Evolutionary conservation across 345 rosid genomes (phyloP).

Genomic region (Eucalyptus cloeziana): DNA sequence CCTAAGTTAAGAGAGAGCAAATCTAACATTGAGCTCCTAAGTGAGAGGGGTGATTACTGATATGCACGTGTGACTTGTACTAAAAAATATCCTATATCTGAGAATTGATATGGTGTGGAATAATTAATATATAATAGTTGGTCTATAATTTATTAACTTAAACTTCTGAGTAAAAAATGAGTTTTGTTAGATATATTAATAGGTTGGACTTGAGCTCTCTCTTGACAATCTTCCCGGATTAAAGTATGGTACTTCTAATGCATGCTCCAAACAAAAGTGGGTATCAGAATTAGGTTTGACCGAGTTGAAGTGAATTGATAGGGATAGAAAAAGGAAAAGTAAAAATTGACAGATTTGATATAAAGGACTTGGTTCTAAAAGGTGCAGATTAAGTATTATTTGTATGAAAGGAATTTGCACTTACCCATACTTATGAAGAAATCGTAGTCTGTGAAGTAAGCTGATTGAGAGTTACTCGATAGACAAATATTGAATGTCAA

Average conservation of each 20-base stretch:
- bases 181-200: neutral
- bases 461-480: neutral
- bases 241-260: neutral
- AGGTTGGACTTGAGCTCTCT: neutral
- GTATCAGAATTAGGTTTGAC: too few relatives aligned
- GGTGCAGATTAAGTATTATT: neutral
- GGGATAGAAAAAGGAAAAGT: neutral
- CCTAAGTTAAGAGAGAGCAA: neutral
- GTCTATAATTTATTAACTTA: neutral
- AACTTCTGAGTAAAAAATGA: too few relatives aligned
- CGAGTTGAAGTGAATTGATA: neutral
- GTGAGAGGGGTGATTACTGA: neutral
- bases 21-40: too few relatives aligned
- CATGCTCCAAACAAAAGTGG: neutral
- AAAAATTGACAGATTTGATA: neutral
- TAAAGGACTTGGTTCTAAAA: too few relatives aligned
- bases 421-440: neutral
- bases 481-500: neutral
- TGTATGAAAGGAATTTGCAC: neutral
- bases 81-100: neutral
- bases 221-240: fast-evolving
- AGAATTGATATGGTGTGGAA: neutral
- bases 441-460: neutral
- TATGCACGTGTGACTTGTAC: too few relatives aligned
- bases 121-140: too few relatives aligned